Base-by-base conservation (phyloP, 306 rosid genomes). In the Echinosophora koreensis region DNA sequence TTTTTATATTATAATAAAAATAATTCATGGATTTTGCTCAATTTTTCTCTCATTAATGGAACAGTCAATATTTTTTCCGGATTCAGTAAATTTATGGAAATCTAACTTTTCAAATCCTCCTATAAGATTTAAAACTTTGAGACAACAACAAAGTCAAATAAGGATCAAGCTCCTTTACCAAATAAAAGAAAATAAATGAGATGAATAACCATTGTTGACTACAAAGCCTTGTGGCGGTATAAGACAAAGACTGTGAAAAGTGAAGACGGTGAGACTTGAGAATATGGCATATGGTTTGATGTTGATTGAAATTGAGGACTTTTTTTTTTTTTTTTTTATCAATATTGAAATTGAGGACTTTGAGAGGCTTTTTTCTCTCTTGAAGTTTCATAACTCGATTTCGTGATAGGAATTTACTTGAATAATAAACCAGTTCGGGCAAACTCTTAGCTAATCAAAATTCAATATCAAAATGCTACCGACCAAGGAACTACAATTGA, bases 391-490 rank as follows among this genome's bases (percentile, higher is more conserved):
- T 28, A 8, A 44, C 14, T 12, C 7, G 60, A 42, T 77, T 77
- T 80, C 78, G 55, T 71, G 3, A 27, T 11, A 69, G 8, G 3
- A 41, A 62, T 74, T 69, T 34, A 46, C 69, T 55, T 58, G 35
- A 74, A 77, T 51, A 61, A 67, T 73, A 30, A 51, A 42, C 28
- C 51, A 15, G 3, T 16, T 3, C 8, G 18, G 82, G 8, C 78
- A 52, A 55, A 70, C 58, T 81, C 77, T 41, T 44, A 32, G 27
- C 65, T 32, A 39, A 82, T 39, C 57, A 76, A 76, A 50, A 17
- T 75, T 41, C 12, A 51, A 46, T 64, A 10, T 55, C 65, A 62
- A 55, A 38, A 50, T 38, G 49, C 60, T 18, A 39, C 39, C 37
- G 34, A 22, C 22, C 22, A 22, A 22, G 22, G 22, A 22, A 22